Conservation (phyloP, 352 stramenopile species). For the Phytophthora parvispora region DNA sequence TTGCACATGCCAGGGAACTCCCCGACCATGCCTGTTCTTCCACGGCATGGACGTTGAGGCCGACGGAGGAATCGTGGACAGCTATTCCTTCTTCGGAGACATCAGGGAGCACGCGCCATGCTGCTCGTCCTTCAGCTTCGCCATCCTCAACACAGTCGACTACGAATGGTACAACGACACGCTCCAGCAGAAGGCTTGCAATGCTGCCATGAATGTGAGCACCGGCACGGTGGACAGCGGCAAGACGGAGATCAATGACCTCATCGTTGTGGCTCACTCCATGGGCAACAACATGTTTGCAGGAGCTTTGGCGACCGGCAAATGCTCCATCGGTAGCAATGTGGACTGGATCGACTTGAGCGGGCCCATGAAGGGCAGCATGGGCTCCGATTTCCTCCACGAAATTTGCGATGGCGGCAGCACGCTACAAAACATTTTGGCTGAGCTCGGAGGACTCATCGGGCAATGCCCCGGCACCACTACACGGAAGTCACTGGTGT, state of each 20-base stretch:
- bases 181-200: constrained; percentile 50
- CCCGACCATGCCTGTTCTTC: constrained; percentile 62
- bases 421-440: constrained; percentile 25
- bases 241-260: constrained; percentile 54
- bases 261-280: constrained; percentile 67
- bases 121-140: constrained; percentile 61
- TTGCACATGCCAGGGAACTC: constrained; percentile 44
- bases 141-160: constrained; percentile 60
- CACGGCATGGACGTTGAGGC: constrained; percentile 56
- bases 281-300: constrained; percentile 74
- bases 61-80: constrained; percentile 43
- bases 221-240: constrained; percentile 26
- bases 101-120: constrained; percentile 62
- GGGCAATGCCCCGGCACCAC: constrained; percentile 54
- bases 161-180: constrained; percentile 64
- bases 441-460: constrained; percentile 39
- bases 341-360: constrained; percentile 53
- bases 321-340: constrained; percentile 50
- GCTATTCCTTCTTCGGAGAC: constrained; percentile 55
- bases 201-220: constrained; percentile 42
- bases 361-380: constrained; percentile 58
- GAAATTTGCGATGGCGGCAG: constrained; percentile 47
- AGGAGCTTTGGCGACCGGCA: constrained; percentile 48
- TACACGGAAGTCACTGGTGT: constrained; percentile 44
- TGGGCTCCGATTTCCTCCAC: constrained; percentile 58